Percentiles rank a stretch among this genome's conserved stretches.
These are phyloP conservation scores for Agaricus bisporus DNA, from an alignment of 768 basidiomycete species.

Conservation along the genomic window DNA sequence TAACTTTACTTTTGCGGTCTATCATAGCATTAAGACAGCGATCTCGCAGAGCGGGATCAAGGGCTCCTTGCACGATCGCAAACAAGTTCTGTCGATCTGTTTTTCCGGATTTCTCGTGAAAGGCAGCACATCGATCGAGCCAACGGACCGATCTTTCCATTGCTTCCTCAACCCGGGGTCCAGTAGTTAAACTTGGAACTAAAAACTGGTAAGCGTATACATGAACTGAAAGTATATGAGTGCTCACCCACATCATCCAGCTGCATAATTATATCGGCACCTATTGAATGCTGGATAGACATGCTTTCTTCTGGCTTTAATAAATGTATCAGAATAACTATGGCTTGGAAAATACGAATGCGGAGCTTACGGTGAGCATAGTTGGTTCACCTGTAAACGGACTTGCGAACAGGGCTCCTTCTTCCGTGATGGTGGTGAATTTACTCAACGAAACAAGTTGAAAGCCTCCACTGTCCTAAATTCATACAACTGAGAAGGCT, in stretches of 20 bases:
- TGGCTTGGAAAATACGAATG: not conserved
- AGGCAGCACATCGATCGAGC: slow-evolving; percentile 82
- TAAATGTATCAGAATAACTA: slow-evolving; percentile 4
- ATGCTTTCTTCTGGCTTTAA: slow-evolving; percentile 85
- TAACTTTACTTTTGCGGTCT: slow-evolving; percentile 62
- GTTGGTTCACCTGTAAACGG: slow-evolving; percentile 86
- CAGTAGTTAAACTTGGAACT: slow-evolving; percentile 79
- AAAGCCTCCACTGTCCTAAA: slow-evolving; percentile 84
- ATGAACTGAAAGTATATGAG: not conserved
- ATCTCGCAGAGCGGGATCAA: slow-evolving; percentile 65
- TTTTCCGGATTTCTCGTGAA: slow-evolving; percentile 65
- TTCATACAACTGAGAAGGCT: not conserved
- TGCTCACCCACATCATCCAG: slow-evolving; percentile 82
- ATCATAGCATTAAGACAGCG: slow-evolving; percentile 81
- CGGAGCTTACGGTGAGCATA: slow-evolving; percentile 67
- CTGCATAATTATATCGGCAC: slow-evolving; percentile 94
- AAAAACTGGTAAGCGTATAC: slow-evolving; percentile 3
- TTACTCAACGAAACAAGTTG: slow-evolving; percentile 82
- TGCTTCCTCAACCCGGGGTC: slow-evolving; percentile 79
- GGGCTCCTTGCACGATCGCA: slow-evolving; percentile 87
- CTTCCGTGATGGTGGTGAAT: slow-evolving; percentile 82
- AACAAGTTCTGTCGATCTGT: slow-evolving; percentile 74
- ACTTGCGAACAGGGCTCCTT: slow-evolving; percentile 80
- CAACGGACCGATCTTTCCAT: slow-evolving; percentile 86
- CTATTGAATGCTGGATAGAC: slow-evolving; percentile 83